Base-by-base conservation (phyloP, 1,139 yeast species). In the Hansenula anomala region DNA sequence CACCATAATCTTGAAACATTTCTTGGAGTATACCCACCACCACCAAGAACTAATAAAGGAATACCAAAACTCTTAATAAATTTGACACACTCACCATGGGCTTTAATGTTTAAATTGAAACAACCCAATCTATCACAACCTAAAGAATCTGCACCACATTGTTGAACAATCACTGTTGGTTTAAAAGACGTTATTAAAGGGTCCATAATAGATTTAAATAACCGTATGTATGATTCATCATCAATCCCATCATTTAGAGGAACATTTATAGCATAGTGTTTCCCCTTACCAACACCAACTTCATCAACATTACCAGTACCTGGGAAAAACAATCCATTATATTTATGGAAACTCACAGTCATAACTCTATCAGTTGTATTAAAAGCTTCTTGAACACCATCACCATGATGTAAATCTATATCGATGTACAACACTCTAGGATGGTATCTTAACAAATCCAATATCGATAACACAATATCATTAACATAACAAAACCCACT, bases 351-450 rank as follows among this genome's bases (percentile, higher is more conserved):
- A 17, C 96, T 85, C 34, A 87, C 81, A 0, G 97, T 90, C 94
- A 89, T 87, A 22, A 92, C 98, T 42, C 98, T 67, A 60, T 92
- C 97, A 1, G 97, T 87, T 28, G 95, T 80, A 59, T 90, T 89
- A 54, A 92, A 92, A 1, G 97, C 97, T 61, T 92, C 97, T 59
- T 92, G 97, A 2, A 92, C 98, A 39, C 97, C 98, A 59, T 92
- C 98, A 19, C 98, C 98, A 58, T 92, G 98, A 60, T 92, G 98
- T 20, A 92, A 77, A 60, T 92, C 98, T 40, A 90, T 90, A 61
- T 92, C 98, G 41, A 92, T 88, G 58, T 92, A 92, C 55, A 92
- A 67, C 5, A 92, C 97, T 41, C 97, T 71, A 6, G 97, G 90
- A 58, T 88, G 95, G 46, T 84, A 84, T 45, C 97, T 70, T 48